These are phyloP conservation scores for Exserohilum rostratum DNA, from an alignment of 2,329 filamentous ascomycete species.

Conservation along the genomic window DNA sequence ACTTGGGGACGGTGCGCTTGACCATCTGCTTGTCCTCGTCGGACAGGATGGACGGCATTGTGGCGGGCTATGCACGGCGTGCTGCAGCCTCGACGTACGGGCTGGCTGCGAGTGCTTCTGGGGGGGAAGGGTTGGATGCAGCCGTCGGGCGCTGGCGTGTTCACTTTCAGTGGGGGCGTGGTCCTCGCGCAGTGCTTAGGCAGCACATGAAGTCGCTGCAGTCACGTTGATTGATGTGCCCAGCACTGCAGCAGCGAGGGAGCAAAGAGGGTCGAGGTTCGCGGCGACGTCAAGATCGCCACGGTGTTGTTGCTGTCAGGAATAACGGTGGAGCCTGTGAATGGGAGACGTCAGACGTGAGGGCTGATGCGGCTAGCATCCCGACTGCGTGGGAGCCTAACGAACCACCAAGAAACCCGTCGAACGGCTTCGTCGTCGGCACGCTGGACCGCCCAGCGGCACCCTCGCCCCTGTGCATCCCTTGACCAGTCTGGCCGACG, in stretches of 20 bases:
- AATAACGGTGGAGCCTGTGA: constrained; percentile 25
- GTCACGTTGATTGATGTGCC: background rate
- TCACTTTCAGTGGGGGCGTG: constrained; percentile 39
- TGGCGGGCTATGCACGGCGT: constrained; percentile 7
- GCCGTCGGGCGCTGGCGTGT: constrained; percentile 20
- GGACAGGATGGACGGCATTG: constrained; percentile 71
- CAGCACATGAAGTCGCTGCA: constrained; percentile 35
- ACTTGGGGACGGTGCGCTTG: constrained; percentile 90
- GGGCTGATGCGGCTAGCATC: constrained; percentile 26
- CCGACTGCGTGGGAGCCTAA: constrained; percentile 26
- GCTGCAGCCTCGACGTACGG: constrained; percentile 15
- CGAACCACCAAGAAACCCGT: constrained; percentile 16
- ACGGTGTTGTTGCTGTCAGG: constrained; percentile 13
- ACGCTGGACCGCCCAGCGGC: background rate
- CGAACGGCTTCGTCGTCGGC: constrained; percentile 3
- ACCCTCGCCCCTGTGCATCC: background rate
- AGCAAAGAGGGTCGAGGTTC: constrained; percentile 7
- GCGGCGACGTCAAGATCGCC: constrained; percentile 25
- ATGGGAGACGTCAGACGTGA: constrained; percentile 31
- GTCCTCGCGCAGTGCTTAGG: constrained; percentile 28
- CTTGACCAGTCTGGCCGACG: background rate
- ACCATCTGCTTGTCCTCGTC: constrained; percentile 97
- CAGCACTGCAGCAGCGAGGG: background rate
- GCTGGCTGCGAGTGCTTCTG: constrained; percentile 12
- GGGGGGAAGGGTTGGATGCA: constrained; percentile 10